Conservation (phyloP, 257 asterid species). For the Mentha longifolia region DNA sequence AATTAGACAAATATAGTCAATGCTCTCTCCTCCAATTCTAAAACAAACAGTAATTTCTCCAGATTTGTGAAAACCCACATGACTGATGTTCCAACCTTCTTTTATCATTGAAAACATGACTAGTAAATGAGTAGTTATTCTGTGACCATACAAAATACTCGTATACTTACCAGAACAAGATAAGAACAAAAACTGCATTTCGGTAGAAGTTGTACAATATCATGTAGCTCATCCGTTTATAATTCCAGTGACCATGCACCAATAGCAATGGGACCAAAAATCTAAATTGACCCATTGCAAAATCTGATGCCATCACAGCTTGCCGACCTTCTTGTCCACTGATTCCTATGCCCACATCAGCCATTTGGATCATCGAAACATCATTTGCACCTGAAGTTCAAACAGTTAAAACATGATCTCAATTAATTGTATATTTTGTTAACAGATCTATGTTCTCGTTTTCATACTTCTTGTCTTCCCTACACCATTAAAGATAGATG, state of each 20-base stretch:
- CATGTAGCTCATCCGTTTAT: conserved; percentile 96
- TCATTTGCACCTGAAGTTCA: conserved; percentile 88
- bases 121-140: not conserved
- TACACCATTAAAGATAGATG: conserved; percentile 2
- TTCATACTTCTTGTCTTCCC: not conserved
- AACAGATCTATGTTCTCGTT: conserved; percentile 2
- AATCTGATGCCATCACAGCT: conserved; percentile 99
- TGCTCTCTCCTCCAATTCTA: not conserved
- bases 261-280: conserved; percentile 87
- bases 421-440: not conserved
- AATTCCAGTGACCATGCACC: conserved; percentile 99
- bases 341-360: conserved; percentile 98
- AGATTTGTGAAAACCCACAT: not conserved
- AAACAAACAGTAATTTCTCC: not conserved
- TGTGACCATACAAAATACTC: conserved; percentile 31
- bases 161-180: conserved; percentile 85
- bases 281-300: conserved; percentile 97
- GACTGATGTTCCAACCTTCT: not conserved
- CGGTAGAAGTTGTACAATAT: conserved; percentile 91
- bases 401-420: conserved; percentile 1
- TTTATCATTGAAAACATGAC: not conserved
- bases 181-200: conserved; percentile 78
- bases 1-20: not conserved
- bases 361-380: conserved; percentile 99
- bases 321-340: conserved; percentile 99